Conservation (phyloP, 495 filamentous ascomycete species). For the Hamigera avellanea region DNA sequence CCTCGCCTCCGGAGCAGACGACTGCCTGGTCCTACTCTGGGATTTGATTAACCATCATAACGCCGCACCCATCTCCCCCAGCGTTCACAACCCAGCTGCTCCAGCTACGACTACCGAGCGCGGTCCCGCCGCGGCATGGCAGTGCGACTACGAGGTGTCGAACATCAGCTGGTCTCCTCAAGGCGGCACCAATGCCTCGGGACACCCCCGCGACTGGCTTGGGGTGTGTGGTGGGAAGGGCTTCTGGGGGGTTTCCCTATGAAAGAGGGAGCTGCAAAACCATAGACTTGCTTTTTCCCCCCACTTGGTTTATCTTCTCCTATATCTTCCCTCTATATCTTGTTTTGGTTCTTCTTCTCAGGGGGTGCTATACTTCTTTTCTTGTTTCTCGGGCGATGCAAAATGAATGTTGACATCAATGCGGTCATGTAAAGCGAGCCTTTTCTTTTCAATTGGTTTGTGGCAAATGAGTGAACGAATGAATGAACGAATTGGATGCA, state of each 20-base stretch:
- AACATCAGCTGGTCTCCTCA: constrained; percentile 93
- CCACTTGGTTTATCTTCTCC: constrained; percentile 2
- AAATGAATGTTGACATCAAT: not conserved
- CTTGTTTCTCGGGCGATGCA: not conserved
- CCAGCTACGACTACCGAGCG: constrained; percentile 32
- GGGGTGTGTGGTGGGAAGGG: constrained; percentile 87
- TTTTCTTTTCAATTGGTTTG: constrained; percentile 7
- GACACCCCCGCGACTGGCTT: constrained; percentile 83
- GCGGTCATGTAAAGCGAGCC: constrained; percentile 1
- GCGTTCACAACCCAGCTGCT: constrained; percentile 19
- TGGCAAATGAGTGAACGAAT: not conserved
- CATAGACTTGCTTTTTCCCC: constrained; percentile 2
- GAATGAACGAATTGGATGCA: not conserved
- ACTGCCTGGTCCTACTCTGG: constrained; percentile 85
- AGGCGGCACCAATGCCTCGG: constrained; percentile 43
- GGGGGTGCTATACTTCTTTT: not conserved
- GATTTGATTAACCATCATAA: constrained; percentile 68
- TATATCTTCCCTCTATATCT: constrained; percentile 2
- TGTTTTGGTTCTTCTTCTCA: constrained; percentile 4
- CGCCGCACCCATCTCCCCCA: constrained; percentile 34
- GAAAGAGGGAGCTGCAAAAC: no score
- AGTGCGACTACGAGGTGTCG: constrained; percentile 91
- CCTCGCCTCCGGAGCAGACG: constrained; percentile 86
- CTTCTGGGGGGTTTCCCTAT: constrained; percentile 77
- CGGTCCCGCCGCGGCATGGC: constrained; percentile 75